Base-by-base conservation (phyloP, 148 eudicot species). In the Beta vulgaris region DNA sequence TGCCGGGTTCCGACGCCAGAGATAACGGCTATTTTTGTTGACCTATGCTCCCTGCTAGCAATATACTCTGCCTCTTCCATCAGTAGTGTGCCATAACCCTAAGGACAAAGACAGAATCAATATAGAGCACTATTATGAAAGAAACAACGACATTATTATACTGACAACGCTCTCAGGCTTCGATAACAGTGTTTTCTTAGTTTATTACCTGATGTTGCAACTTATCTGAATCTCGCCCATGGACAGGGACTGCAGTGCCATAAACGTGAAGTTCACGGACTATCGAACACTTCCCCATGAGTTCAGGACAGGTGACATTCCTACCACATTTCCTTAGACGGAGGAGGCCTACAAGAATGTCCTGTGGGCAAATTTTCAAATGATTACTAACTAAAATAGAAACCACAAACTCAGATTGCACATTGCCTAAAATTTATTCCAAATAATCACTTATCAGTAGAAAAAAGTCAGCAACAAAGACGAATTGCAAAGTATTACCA, bases 31-130 rank as follows among this genome's bases (percentile, higher is more conserved):
- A 95, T 68, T 82, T 92, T 95, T 63, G 79, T 84, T 4, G 99
- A 95, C 46, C 92, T 88, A 81, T 95, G 99, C 88, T 92, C 99
- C 67, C 82, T 78, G 16, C 86, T 71, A 28, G 99, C 99, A 68
- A 95, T 92, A 76, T 85, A 80, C 85, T 92, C 97, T 42, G 99
- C 99, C 84, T 92, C 99, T 80, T 95, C 99, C 99, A 95, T 95
- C 23, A 95, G 83, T 32, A 95, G 90, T 9, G 99, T 95, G 64
- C 99, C 99, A 69, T 95, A 95, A 43, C 99, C 99, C 90, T 91
- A 80, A 48, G 21, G 32, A 54, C 28, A 15, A 39, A 34, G 55
- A 51, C 5, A 70, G 48, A 68, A 35, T 21, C 34, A 37, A 42
- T 21, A n/a, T 3, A 43, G 23, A 26, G 65, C 14, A 26, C 46